Evolutionary conservation across 2,329 filamentous ascomycete genomes (phyloP), one percentile per base, ranked within the genome.

Genomic region (Elsinoe batatas): DNA sequence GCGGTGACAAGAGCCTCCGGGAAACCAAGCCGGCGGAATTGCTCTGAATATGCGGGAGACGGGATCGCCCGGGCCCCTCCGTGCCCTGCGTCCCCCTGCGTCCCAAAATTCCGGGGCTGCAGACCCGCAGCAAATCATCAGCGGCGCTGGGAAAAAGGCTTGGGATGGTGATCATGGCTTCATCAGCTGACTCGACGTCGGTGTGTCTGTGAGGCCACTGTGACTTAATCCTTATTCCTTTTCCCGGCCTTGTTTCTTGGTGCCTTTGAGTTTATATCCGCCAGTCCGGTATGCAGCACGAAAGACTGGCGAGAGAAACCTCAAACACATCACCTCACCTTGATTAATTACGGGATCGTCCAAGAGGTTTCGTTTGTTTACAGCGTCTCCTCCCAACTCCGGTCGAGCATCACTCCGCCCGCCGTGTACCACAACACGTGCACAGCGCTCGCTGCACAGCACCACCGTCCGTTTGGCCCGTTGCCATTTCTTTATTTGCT

Each of bases 401-500:
- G 47, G 47, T 51, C 18, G 10, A 32, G 32, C 17, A 49, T 26
- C 32, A 51, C 47, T 38, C 33, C 47, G 33, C 47, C 47, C 47
- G 47, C 35, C 36, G 47, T 35, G 33, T 37, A 38, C 47, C 47
- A 38, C 35, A 51, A 36, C 12, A 37, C 47, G 47, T 51, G 32
- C 33, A 4, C 20, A 12, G 40, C 40, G 18, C 12, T 38, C 17
- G 47, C 47, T 51, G 32, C 35, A 51, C 47, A 51, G 47, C 33
- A 51, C 35, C 35, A 26, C 47, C 32, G 17, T 38, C 47, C 47
- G 47, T 38, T 38, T 37, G 35, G 33, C 32, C 44, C 32, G 32
- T 51, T 36, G 47, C 18, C 32, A 44, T 44, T 35, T 51, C 47
- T 51, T 51, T 51, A 51, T 51, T 51, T 51, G 32, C 47, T 51